phyloP scores from a whole-genome alignment of 305 asterid species.

The Solanum hybrid region DNA sequence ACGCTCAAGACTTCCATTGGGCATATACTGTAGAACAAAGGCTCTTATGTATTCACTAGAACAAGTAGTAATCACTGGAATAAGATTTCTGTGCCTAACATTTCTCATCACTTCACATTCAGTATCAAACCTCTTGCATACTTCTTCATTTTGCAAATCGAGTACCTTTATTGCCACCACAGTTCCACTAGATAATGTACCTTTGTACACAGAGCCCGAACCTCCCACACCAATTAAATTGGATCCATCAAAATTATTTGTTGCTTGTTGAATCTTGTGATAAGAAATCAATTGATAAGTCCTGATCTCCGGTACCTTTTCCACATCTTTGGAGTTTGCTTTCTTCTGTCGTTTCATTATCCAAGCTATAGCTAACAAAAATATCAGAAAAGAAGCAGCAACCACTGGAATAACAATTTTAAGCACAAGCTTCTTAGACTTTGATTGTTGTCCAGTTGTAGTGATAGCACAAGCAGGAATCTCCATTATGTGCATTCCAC shows the following conservation, averaged over 20 bases:
- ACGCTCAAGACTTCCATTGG: neutral
- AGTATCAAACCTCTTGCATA: neutral
- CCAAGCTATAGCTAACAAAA: neutral
- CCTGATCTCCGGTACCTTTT: neutral
- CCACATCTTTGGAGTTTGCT: neutral
- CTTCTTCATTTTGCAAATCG: neutral
- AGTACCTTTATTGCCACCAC: conserved; percentile 1
- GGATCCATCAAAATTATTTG: neutral
- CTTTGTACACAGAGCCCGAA: neutral
- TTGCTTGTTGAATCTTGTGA: neutral
- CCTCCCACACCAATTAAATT: neutral
- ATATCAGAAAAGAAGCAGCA: neutral
- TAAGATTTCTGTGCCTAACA: conserved; percentile 5
- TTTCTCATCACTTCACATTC: conserved; percentile 3
- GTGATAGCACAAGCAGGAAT: neutral
- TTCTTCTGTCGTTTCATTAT: neutral
- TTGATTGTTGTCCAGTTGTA: neutral
- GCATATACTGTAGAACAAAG: neutral
- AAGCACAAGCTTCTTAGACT: neutral
- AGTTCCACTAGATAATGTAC: neutral
- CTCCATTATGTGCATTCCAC: neutral
- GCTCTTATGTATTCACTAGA: neutral
- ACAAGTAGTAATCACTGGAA: neutral
- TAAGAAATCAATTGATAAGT: neutral
- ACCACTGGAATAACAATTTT: neutral